A percentile compares a stretch with the other conserved stretches of the same genome.
Evolutionary conservation across 257 asterid genomes (phyloP).

Genomic region (Salvia rosmarinus): DNA sequence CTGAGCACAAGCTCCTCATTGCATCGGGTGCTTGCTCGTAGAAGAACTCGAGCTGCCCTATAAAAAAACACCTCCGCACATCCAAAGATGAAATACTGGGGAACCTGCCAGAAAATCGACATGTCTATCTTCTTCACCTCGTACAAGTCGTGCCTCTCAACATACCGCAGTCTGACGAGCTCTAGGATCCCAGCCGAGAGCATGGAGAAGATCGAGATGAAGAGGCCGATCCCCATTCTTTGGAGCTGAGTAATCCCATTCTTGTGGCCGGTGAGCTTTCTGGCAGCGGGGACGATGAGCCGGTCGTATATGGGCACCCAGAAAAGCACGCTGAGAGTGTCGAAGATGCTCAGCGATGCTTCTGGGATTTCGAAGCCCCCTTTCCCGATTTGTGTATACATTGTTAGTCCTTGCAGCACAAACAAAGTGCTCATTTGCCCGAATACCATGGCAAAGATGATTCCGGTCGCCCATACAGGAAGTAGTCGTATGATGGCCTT

Average conservation of each 20-base stretch:
- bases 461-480: slow-evolving; percentile 75
- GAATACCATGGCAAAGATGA: slow-evolving; percentile 61
- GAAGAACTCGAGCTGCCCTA: slow-evolving; percentile 77
- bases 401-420: slow-evolving; percentile 61
- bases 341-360: slow-evolving; percentile 70
- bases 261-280: slow-evolving; percentile 69
- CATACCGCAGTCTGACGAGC: slow-evolving; percentile 53
- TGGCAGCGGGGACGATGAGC: slow-evolving; percentile 54
- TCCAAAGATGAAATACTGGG: slow-evolving; percentile 69
- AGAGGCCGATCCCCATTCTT: slow-evolving; percentile 64
- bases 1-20: slow-evolving; percentile 70
- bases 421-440: slow-evolving; percentile 71
- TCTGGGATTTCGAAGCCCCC: slow-evolving; percentile 61
- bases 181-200: slow-evolving; percentile 63
- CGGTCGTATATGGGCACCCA: slow-evolving; percentile 78
- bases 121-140: slow-evolving; percentile 45
- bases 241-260: slow-evolving; percentile 68
- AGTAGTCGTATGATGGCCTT: slow-evolving; percentile 66
- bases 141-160: slow-evolving; percentile 47
- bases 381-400: slow-evolving; percentile 54
- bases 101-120: slow-evolving; percentile 77
- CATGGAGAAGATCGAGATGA: slow-evolving; percentile 72
- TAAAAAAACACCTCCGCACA: slow-evolving; percentile 77
- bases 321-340: slow-evolving; percentile 65
- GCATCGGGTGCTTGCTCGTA: slow-evolving; percentile 83